Evolutionary conservation across 495 filamentous ascomycete genomes (phyloP).

Genomic region (Aspergillus indologenus): DNA sequence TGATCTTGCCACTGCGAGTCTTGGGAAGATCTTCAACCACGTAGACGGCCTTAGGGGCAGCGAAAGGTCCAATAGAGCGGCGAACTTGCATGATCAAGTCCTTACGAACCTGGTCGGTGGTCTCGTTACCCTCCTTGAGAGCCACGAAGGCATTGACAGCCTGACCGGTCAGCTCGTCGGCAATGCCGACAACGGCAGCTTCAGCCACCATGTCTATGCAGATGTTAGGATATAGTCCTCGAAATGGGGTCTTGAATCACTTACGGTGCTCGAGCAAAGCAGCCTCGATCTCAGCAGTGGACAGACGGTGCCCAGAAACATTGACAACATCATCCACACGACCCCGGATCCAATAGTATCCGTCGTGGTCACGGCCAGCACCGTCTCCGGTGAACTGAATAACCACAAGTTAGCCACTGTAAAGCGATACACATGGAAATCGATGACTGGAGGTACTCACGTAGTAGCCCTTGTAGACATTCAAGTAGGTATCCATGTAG

Average conservation of each 20-base stretch:
- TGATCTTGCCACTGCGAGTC: slow-evolving; percentile 97
- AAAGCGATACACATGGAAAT: background rate
- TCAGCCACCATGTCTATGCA: slow-evolving; percentile 64
- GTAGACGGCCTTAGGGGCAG: slow-evolving; percentile 89
- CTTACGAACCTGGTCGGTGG: slow-evolving; percentile 79
- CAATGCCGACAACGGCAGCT: slow-evolving; percentile 90
- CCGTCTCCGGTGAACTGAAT: slow-evolving; percentile 94
- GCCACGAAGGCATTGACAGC: slow-evolving; percentile 96
- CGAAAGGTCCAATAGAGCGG: slow-evolving; percentile 95
- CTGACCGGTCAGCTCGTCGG: slow-evolving; percentile 92
- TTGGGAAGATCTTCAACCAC: slow-evolving; percentile 92
- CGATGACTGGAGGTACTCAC: slow-evolving; percentile 49
- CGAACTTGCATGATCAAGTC: slow-evolving; percentile 92
- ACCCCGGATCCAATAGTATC: slow-evolving; percentile 99
- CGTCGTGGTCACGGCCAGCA: slow-evolving; percentile 94
- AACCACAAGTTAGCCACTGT: background rate
- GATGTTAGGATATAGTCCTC: slow-evolving; percentile 13
- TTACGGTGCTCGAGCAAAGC: slow-evolving; percentile 87
- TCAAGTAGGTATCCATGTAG: slow-evolving; percentile 98
- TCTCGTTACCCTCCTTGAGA: slow-evolving; percentile 81
- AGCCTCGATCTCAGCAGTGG: slow-evolving; percentile 96
- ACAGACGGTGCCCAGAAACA: slow-evolving; percentile 91
- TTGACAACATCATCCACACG: slow-evolving; percentile 99
- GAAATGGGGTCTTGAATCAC: slow-evolving; percentile 18
- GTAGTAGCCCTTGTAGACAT: slow-evolving; percentile 98